Conservation (phyloP, 1,284 basidiomycete genomes). For the Somion occarium region DNA sequence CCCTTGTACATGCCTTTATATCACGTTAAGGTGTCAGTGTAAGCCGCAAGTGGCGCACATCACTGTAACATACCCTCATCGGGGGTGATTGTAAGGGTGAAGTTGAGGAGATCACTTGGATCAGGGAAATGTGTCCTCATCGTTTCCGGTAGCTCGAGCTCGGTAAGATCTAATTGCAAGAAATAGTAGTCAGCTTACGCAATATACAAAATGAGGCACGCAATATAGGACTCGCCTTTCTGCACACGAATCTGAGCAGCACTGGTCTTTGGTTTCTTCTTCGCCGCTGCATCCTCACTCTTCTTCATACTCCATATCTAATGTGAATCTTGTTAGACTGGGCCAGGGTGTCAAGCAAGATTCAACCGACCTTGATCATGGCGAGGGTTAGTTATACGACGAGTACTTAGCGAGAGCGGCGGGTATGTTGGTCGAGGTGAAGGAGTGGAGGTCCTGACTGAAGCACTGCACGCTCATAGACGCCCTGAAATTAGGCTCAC, state of each 20-base stretch:
- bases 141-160: conserved; percentile 92
- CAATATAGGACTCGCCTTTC: conserved; percentile 68
- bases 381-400: conserved; percentile 12
- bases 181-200: background rate
- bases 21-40: background rate
- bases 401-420: conserved; percentile 22
- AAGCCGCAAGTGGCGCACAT: background rate
- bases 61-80: conserved; percentile 76
- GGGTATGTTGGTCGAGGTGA: background rate
- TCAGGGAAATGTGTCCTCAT: conserved; percentile 96
- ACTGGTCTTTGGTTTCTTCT: conserved; percentile 96
- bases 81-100: conserved; percentile 90
- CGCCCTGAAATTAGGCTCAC: background rate
- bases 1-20: conserved; percentile 93
- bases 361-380: conserved; percentile 53
- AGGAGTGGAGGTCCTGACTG: too few species aligned
- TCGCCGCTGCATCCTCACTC: conserved; percentile 88
- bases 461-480: background rate
- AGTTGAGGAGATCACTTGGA: conserved; percentile 92
- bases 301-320: conserved; percentile 99
- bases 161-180: conserved; percentile 76
- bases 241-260: conserved; percentile 98
- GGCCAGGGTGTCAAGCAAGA: background rate
- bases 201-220: background rate
- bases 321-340: background rate